These are phyloP conservation scores for Colletotrichum sp. DNA, from an alignment of 2,329 filamentous ascomycete genomes.

Conservation along the genomic window DNA sequence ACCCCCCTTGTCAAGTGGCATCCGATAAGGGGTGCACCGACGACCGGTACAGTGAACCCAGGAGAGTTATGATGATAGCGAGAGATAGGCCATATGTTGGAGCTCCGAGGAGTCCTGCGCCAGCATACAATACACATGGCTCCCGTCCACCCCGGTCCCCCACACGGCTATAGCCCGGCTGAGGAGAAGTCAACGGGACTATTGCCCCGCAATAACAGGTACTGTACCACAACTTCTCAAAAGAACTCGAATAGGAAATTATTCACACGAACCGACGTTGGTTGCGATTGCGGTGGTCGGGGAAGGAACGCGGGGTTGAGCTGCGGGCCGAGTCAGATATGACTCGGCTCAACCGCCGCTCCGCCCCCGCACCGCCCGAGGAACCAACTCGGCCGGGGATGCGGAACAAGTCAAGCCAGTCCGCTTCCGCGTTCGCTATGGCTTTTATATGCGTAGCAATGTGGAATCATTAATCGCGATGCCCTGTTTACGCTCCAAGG, in stretches of 20 bases:
- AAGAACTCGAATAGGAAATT: neutral
- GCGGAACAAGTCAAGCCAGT: neutral
- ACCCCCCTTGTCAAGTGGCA: neutral
- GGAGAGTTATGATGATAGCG: accelerated
- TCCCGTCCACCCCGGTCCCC: neutral
- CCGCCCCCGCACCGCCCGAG: neutral
- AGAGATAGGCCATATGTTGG: neutral
- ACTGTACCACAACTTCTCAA: neutral
- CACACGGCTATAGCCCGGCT: too few species aligned
- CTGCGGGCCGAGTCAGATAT: neutral
- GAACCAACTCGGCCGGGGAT: neutral
- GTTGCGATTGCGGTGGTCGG: neutral
- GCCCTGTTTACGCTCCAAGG: neutral
- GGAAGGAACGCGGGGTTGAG: neutral
- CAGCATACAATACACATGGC: neutral
- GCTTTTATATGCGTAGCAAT: neutral
- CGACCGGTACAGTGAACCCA: accelerated
- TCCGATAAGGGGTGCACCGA: neutral
- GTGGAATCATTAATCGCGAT: neutral
- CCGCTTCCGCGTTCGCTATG: neutral
- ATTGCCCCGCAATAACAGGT: neutral
- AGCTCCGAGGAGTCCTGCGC: neutral
- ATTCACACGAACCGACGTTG: neutral
- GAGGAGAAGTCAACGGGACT: neutral
- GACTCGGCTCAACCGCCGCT: neutral